Base-by-base conservation (phyloP, 306 rosid species). In the Castanea sativa region DNA sequence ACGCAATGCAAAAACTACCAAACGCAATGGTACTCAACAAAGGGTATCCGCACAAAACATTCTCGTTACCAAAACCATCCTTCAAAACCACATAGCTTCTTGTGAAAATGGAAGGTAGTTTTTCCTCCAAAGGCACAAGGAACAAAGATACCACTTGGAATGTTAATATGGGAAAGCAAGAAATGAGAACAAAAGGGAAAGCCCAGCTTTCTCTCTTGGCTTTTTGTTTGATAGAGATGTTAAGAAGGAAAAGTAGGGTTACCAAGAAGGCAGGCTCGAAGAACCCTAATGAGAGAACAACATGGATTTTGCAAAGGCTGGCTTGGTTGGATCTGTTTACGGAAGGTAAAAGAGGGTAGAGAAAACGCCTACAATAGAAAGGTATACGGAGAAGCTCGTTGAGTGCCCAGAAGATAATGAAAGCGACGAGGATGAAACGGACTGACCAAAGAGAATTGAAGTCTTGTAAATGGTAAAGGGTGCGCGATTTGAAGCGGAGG, bases 361-460 rank as follows among this genome's bases (percentile, higher is more conserved):
- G 79, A 21, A 76, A 76, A 18, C 33, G 75, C 18, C 73, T 79
- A 16, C 91, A 93, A 60, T 88, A 77, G 69, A 83, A 41, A 6
- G 94, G 86, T 29, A 86, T 3, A 0, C 94, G 95, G 49, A 89
- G 79, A 56, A 92, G 91, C 63, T 94, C 92, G 15, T 85, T 67
- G 32, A 91, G 58, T 23, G 95, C 80, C 99, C 98, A 95, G 0
- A 92, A 33, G 55, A 83, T 73, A 51, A 94, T 79, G 80, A 88
- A 84, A 12, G 86, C 7, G 30, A 95, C 92, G 15, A 95, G 88
- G 52, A 91, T 89, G 81, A 89, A 88, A 0, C 99, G 87, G 11
- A 91, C 97, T 30, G 91, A 83, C 99, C 99, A 95, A 51, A 92
- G 92, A 0, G 92, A 86, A 71, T 92, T 95, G 85, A 92, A 95